Percentiles rank a stretch among this genome's conserved stretches.
phyloP scores from a whole-genome alignment of 2,329 filamentous ascomycete species.

The Aureobasidium pullulans region DNA sequence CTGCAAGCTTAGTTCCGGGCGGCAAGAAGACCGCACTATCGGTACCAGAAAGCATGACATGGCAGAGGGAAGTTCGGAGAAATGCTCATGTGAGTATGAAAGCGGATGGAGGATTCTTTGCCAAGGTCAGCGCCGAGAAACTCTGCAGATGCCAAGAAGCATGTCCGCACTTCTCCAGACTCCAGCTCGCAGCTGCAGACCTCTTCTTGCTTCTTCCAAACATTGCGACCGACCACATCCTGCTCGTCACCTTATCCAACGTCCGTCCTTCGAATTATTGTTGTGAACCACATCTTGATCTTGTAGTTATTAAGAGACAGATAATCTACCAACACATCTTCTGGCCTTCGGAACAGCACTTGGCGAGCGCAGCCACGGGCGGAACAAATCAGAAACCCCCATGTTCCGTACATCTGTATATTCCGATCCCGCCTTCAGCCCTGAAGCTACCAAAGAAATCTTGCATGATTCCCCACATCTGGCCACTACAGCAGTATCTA shows the following conservation, averaged over 20 bases:
- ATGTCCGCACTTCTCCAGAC: background rate
- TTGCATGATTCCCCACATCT: background rate
- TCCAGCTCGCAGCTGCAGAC: background rate
- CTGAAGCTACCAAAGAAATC: background rate
- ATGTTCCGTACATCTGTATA: background rate
- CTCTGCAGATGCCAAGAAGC: too few relatives aligned
- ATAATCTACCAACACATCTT: too few relatives aligned
- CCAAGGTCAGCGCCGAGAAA: background rate
- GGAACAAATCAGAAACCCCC: background rate
- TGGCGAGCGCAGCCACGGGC: slow-evolving; percentile 1
- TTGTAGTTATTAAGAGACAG: too few relatives aligned
- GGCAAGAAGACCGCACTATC: background rate
- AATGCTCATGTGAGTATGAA: background rate
- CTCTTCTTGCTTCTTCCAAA: too few relatives aligned
- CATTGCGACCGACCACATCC: too few relatives aligned
- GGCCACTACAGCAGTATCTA: background rate
- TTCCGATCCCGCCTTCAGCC: background rate
- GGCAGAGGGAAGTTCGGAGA: background rate
- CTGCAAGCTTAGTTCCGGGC: background rate
- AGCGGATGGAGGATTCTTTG: background rate
- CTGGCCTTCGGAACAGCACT: background rate
- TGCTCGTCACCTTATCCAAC: too few relatives aligned
- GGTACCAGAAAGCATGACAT: background rate
- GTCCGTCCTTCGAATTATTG: too few relatives aligned
- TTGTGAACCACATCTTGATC: too few relatives aligned